Percentiles rank a stretch among this genome's conserved stretches.
These are phyloP conservation scores for Apiotrichum siamense DNA, from an alignment of 1,284 basidiomycete genomes.

Conservation along the genomic window DNA sequence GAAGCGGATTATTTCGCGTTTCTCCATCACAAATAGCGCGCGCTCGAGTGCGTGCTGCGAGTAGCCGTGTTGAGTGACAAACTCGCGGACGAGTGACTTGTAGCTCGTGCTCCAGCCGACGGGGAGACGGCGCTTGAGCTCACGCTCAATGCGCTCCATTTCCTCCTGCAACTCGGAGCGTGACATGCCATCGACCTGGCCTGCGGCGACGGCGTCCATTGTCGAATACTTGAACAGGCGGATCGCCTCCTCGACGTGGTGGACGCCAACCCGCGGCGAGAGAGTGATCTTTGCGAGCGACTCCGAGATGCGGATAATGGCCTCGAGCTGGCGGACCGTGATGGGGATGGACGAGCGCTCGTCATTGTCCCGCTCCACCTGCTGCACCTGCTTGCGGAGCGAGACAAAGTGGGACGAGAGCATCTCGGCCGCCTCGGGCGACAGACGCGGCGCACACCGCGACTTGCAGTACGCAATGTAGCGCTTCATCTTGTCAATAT, in stretches of 20 bases:
- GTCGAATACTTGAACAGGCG: conserved; percentile 97
- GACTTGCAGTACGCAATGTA: conserved; percentile 95
- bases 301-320: conserved; percentile 97
- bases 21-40: conserved; percentile 87
- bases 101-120: conserved; percentile 98
- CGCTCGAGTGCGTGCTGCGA: conserved; percentile 88
- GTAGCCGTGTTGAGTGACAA: conserved; percentile 87
- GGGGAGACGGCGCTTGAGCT: conserved; percentile 78
- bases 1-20: conserved; percentile 88
- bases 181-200: conserved; percentile 80
- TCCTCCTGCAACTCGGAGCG: conserved; percentile 91
- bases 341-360: conserved; percentile 98
- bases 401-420: conserved; percentile 94
- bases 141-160: conserved; percentile 85
- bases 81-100: conserved; percentile 88
- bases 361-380: conserved; percentile 94
- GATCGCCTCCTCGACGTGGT: conserved; percentile 98
- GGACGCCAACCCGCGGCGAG: conserved; percentile 74
- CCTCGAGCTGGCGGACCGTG: conserved; percentile 96
- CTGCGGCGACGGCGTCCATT: conserved; percentile 95
- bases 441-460: conserved; percentile 94
- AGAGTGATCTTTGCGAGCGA: conserved; percentile 92
- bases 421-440: conserved; percentile 91
- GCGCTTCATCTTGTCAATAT: conserved; percentile 96
- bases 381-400: conserved; percentile 88